Evolutionary conservation across 2,329 filamentous ascomycete genomes (phyloP).

Genomic region (Aspergillus proliferans): DNA sequence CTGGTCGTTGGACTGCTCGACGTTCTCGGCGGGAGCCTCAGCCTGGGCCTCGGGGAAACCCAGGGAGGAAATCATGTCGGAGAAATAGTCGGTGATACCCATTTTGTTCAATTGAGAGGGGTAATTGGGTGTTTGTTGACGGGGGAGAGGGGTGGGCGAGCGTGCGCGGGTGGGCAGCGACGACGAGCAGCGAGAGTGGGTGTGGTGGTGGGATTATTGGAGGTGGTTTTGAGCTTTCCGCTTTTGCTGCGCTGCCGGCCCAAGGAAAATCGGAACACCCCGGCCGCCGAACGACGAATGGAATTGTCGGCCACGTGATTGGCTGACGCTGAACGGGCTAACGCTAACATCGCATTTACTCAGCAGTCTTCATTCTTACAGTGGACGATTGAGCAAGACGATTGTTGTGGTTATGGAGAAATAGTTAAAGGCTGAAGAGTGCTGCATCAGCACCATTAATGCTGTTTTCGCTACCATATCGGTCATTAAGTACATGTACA

Average conservation of each 20-base stretch:
- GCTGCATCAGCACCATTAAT: neutral
- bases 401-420: neutral
- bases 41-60: slow-evolving; percentile 55
- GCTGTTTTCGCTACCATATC: slow-evolving; percentile 2
- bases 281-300: slow-evolving; percentile 27
- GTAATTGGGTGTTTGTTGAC: slow-evolving; percentile 26
- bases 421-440: neutral
- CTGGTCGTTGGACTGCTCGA: slow-evolving; percentile 44
- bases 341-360: neutral
- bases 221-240: slow-evolving; percentile 17
- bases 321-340: slow-evolving; percentile 16
- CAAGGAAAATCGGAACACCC: slow-evolving; percentile 38
- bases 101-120: slow-evolving; percentile 38
- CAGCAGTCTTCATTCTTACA: neutral
- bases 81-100: slow-evolving; percentile 60
- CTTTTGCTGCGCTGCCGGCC: slow-evolving; percentile 24
- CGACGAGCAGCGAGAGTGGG: slow-evolving; percentile 25
- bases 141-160: slow-evolving; percentile 11
- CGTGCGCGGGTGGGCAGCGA: slow-evolving; percentile 17
- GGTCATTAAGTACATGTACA: slow-evolving; percentile 2
- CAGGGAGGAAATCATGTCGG: slow-evolving; percentile 60
- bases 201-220: slow-evolving; percentile 24
- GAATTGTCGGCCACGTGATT: slow-evolving; percentile 39
- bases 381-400: neutral
- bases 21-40: slow-evolving; percentile 52